phyloP scores from a whole-genome alignment of 2,329 filamentous ascomycete species.

The Biscogniauxia sp. region DNA sequence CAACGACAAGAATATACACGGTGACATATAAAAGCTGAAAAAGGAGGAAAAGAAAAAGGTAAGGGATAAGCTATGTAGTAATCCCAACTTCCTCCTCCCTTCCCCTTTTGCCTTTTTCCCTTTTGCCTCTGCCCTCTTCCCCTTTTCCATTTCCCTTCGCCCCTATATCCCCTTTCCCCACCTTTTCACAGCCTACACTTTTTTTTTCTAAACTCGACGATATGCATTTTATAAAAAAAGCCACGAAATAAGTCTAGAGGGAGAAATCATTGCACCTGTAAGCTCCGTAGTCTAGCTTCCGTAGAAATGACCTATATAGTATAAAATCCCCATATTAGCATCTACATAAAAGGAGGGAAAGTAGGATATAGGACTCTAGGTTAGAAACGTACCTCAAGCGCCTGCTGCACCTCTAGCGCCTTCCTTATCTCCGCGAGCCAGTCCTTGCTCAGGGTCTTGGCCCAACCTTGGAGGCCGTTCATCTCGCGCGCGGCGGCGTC shows the following conservation, averaged over 20 bases:
- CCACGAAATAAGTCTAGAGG: not conserved
- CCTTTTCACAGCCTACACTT: not conserved
- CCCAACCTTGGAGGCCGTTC: slow-evolving; percentile 91
- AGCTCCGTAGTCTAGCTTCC: slow-evolving; percentile 29
- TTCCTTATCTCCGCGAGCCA: slow-evolving; percentile 90
- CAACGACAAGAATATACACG: not conserved
- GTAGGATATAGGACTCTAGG: not conserved
- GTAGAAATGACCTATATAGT: slow-evolving; percentile 28
- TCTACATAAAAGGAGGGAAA: not conserved
- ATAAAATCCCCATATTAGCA: slow-evolving; percentile 9
- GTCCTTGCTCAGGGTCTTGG: slow-evolving; percentile 89
- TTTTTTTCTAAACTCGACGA: not conserved
- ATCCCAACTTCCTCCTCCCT: not conserved
- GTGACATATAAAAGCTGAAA: not conserved
- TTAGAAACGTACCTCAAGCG: slow-evolving; percentile 69
- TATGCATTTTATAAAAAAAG: not conserved
- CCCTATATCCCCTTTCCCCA: not conserved
- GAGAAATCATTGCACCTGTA: slow-evolving; percentile 26
- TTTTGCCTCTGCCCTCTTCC: no score
- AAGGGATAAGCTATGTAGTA: not conserved
- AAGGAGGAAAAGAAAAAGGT: no score
- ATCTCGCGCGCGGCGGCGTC: slow-evolving; percentile 92
- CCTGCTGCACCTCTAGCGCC: slow-evolving; percentile 93
- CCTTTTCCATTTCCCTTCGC: no score
- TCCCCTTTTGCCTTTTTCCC: not conserved